phyloP scores from a whole-genome alignment of 108 stramenopile genomes.

The Seminavis robusta region DNA sequence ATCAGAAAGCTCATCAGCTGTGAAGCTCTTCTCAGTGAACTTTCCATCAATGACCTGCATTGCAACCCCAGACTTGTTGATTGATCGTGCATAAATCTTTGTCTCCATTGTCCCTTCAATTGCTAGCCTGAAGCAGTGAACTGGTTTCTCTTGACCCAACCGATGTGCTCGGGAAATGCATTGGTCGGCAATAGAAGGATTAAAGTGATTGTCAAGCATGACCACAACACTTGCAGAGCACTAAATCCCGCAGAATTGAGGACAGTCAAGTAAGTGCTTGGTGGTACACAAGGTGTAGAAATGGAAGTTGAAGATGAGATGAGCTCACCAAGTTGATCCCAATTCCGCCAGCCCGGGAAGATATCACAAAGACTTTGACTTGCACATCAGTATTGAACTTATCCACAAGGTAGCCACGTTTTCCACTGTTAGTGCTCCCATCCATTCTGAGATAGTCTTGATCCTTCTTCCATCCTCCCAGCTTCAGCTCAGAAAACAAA shows the following conservation, averaged over 20 bases:
- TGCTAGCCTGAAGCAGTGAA: slow-evolving; percentile 61
- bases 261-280: too few species aligned
- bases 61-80: slow-evolving; percentile 59
- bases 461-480: slow-evolving; percentile 57
- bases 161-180: slow-evolving; percentile 66
- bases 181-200: slow-evolving; percentile 55
- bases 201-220: slow-evolving; percentile 61
- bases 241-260: too few species aligned
- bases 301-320: too few species aligned
- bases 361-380: too few species aligned
- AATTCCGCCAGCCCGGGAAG: slow-evolving; percentile 19
- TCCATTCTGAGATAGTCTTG: slow-evolving; percentile 72
- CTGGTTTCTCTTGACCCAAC: slow-evolving; percentile 63
- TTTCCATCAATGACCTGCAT: slow-evolving; percentile 60
- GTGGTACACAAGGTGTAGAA: too few species aligned
- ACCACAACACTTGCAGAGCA: slow-evolving; percentile 49
- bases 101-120: slow-evolving; percentile 77
- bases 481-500: slow-evolving; percentile 13
- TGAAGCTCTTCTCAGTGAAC: slow-evolving; percentile 46
- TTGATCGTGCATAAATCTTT: slow-evolving; percentile 67
- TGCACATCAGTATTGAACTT: slow-evolving; percentile 16
- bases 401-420: slow-evolving; percentile 56
- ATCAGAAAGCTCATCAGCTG: slow-evolving; percentile 48
- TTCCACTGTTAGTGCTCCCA: slow-evolving; percentile 42
- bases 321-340: slow-evolving; percentile 25